Evolutionary conservation across 2,329 filamentous ascomycete species (phyloP), one percentile per base, ranked within the genome.

Genomic region (Aspergillus sp.): DNA sequence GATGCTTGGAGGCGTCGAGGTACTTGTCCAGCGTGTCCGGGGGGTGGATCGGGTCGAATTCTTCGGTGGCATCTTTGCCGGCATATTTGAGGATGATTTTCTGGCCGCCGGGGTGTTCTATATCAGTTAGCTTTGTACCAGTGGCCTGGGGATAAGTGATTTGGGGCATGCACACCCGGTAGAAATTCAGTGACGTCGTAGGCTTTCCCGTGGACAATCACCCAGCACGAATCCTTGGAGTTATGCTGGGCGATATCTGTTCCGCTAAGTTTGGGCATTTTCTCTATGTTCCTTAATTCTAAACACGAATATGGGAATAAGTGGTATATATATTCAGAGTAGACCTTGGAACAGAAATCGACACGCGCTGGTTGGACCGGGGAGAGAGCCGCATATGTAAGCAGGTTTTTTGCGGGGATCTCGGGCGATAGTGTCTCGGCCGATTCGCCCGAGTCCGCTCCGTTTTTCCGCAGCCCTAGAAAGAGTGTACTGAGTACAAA

Each of bases 31-130:
- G 79, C 1, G 89, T 95, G 69, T 95, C 90, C 9, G 86, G 87
- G 2, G 90, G 90, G 66, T 85, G 82, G 54, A 96, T 93, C 33
- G 89, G 89, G 42, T 94, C 88, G 69, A 87, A 96, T 62, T 88
- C 88, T 65, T 90, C 86, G 33, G 89, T 94, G 35, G 89, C 89
- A 74, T 96, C 90, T 75, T 91, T 94, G 59, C 90, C 89, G 29
- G 90, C 90, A 71, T 96, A 95, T 73, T 95, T 95, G 54, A 98
- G 79, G 61, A 98, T 97, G 66, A 97, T 94, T 64, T 91, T 93
- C 55, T 82, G 78, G 34, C 88, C 90, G 51, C 90, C 90, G 27
- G 90, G 90, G 62, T 95, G 89, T 67, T 94, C 88, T 82, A 56
- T 10, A 12, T 7, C 7, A 43, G 10, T 29, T 40, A 34, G 8